Percentiles rank a stretch among this genome's conserved stretches.
Conservation (phyloP, 169 alveolate species). For the Cryptosporidium ubiquitum region DNA sequence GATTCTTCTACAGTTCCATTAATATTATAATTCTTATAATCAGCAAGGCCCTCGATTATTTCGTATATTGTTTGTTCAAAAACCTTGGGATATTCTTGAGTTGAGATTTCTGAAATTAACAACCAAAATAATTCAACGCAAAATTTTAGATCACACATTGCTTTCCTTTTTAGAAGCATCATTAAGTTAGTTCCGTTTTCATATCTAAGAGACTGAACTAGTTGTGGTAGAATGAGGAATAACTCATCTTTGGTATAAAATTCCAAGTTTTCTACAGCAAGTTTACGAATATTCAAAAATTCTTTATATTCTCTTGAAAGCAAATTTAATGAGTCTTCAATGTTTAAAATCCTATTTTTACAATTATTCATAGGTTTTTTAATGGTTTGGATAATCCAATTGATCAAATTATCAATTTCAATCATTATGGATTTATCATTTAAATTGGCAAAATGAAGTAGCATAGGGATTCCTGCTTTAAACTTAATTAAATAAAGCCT, state of each 20-base stretch:
- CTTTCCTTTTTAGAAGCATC: constrained; percentile 43
- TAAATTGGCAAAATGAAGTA: constrained; percentile 15
- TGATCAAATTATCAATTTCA: constrained; percentile 22
- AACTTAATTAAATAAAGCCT: not conserved
- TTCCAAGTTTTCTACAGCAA: constrained; percentile 84
- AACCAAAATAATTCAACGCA: constrained; percentile 75
- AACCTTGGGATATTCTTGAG: not conserved
- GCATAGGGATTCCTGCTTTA: constrained; percentile 45
- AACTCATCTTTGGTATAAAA: constrained; percentile 64
- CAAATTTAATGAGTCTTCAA: constrained; percentile 59
- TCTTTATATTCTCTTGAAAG: constrained; percentile 75
- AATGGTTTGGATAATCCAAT: not conserved
- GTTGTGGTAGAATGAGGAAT: constrained; percentile 68
- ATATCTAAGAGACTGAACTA: constrained; percentile 79
- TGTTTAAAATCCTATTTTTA: not conserved
- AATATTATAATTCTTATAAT: constrained; percentile 13
- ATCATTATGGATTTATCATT: not conserved
- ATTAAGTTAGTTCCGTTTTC: constrained; percentile 58
- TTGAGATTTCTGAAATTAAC: constrained; percentile 65
- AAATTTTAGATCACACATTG: constrained; percentile 24
- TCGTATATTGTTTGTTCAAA: constrained; percentile 14
- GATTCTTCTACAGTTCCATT: not conserved
- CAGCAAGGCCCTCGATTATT: constrained; percentile 26
- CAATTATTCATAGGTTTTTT: not conserved
- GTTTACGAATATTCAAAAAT: constrained; percentile 83